Evolutionary conservation across 2,329 filamentous ascomycete genomes (phyloP).

Genomic region (Teratosphaeria gauchensis): DNA sequence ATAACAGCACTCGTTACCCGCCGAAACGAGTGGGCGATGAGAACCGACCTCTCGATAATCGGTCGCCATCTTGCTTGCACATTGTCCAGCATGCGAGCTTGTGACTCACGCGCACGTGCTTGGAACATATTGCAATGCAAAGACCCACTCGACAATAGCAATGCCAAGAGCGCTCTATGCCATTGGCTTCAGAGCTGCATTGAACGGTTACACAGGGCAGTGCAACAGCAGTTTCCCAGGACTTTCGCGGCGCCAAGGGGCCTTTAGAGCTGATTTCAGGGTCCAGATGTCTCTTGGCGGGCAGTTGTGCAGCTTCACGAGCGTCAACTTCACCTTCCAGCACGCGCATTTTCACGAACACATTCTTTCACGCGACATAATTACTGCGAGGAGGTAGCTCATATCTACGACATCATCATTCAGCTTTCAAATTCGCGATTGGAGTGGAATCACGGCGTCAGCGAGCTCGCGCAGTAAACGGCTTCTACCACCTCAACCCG

Average conservation of each 20-base stretch:
- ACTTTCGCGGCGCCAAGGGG: not conserved
- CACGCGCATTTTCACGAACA: not conserved
- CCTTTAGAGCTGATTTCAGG: not conserved
- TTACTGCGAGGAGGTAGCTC: not conserved
- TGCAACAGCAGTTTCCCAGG: not conserved
- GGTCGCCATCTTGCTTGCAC: not conserved
- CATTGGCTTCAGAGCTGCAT: not conserved
- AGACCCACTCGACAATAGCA: not conserved
- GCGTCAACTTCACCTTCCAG: not conserved
- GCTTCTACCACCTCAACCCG: not conserved
- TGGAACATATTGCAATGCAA: not conserved
- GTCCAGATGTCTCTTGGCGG: not conserved
- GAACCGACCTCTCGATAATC: no score
- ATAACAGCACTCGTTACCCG: no score
- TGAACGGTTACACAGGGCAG: not conserved
- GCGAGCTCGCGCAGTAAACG: not conserved
- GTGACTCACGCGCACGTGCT: not conserved
- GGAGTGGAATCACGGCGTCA: not conserved
- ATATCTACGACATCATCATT: not conserved
- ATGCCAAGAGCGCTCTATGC: not conserved
- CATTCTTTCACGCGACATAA: not conserved
- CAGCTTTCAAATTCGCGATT: not conserved
- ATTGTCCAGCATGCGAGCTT: no score
- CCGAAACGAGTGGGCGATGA: no score
- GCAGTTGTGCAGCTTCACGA: not conserved